Conservation (phyloP, 306 rosid genomes). For the Neltuma alba region DNA sequence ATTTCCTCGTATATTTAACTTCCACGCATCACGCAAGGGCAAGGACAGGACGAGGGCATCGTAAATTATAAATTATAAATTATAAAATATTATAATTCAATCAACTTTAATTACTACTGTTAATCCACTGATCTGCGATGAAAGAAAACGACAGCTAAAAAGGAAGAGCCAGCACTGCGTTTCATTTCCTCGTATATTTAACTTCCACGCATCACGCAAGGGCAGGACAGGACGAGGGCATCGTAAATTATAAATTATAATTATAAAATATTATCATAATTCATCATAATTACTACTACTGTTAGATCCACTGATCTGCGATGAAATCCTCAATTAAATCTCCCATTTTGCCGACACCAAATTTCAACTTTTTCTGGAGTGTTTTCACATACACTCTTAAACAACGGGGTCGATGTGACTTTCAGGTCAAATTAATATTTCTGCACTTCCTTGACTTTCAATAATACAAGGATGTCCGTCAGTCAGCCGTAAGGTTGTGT, state of each 20-base stretch:
- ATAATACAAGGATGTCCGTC: background rate
- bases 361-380: background rate
- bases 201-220: slow-evolving; percentile 27
- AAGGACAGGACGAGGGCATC: slow-evolving; percentile 5
- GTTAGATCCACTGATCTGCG: background rate
- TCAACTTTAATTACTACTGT: background rate
- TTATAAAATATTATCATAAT: background rate
- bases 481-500: background rate
- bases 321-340: background rate
- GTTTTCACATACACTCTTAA: background rate
- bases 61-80: too few species aligned
- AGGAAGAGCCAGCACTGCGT: slow-evolving; percentile 38
- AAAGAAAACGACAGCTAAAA: slow-evolving; percentile 41
- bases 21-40: slow-evolving; percentile 27
- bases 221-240: slow-evolving; percentile 10
- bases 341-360: slow-evolving; percentile 34
- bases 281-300: background rate
- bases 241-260: too few species aligned
- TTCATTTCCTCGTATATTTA: slow-evolving; percentile 6
- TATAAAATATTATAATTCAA: background rate
- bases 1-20: slow-evolving; percentile 10
- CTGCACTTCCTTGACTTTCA: background rate
- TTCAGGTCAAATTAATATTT: background rate
- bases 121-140: too few species aligned
- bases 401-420: background rate